Conservation (phyloP, 345 rosid species). For the Aegle marmelos region DNA sequence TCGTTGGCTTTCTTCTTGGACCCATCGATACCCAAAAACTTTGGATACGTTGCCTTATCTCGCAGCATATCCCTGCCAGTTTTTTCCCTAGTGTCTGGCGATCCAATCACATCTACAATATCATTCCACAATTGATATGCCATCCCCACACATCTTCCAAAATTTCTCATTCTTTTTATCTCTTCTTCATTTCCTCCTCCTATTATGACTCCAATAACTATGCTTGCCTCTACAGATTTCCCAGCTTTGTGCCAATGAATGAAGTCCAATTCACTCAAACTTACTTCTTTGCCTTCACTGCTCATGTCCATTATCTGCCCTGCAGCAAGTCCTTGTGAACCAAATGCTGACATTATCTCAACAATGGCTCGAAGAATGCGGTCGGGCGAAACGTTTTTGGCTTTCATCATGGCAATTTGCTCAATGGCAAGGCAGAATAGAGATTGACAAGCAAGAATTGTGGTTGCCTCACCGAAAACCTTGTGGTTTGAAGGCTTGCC, state of each 20-base stretch:
- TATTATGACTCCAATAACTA: slow-evolving; percentile 28
- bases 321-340: slow-evolving; percentile 48
- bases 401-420: background rate
- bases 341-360: slow-evolving; percentile 28
- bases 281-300: slow-evolving; percentile 35
- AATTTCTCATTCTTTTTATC: slow-evolving; percentile 25
- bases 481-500: slow-evolving; percentile 61
- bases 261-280: slow-evolving; percentile 22
- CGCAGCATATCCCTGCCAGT: slow-evolving; percentile 30
- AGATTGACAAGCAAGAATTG: slow-evolving; percentile 53
- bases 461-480: slow-evolving; percentile 20
- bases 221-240: slow-evolving; percentile 34
- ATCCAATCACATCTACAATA: slow-evolving; percentile 6
- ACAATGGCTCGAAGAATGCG: slow-evolving; percentile 26
- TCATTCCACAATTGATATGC: slow-evolving; percentile 24
- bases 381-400: background rate
- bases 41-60: slow-evolving; percentile 22
- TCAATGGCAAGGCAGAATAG: slow-evolving; percentile 53
- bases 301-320: slow-evolving; percentile 48
- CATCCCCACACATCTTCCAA: background rate
- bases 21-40: slow-evolving; percentile 20
- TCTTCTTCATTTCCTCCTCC: slow-evolving; percentile 25
- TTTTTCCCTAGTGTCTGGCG: slow-evolving; percentile 31
- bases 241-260: slow-evolving; percentile 39
- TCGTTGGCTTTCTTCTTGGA: slow-evolving; percentile 23